Percentiles rank a stretch among this genome's conserved stretches.
Conservation (phyloP, 129 eudicot genomes). For the Lactuca sativa region DNA sequence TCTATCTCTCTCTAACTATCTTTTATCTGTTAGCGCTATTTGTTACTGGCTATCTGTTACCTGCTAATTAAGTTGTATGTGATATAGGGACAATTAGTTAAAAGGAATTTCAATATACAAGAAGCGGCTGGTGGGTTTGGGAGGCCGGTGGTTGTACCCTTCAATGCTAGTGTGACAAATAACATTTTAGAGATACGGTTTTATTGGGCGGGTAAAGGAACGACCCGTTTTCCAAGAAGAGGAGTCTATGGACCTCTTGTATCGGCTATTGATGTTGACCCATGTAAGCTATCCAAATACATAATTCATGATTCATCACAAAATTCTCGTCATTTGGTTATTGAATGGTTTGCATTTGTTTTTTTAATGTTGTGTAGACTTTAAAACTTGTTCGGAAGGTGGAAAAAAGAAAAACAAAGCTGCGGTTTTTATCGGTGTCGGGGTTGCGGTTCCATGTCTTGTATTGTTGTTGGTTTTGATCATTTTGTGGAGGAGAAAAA, state of each 20-base stretch:
- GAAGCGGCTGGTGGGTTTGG: conserved; percentile 58
- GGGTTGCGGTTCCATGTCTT: conserved; percentile 37
- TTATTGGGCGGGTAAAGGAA: conserved; percentile 89
- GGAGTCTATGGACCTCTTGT: conserved; percentile 91
- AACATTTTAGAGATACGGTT: conserved; percentile 74
- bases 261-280: conserved; percentile 79
- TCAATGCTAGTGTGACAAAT: conserved; percentile 50
- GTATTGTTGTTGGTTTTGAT: conserved; percentile 28
- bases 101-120: conserved; percentile 62
- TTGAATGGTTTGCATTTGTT: too few species aligned
- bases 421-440: conserved; percentile 42
- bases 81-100: conserved; percentile 54
- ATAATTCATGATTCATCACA: background rate
- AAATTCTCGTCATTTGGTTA: background rate
- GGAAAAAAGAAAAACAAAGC: conserved; percentile 33
- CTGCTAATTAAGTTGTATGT: conserved; percentile 6
- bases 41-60: too few species aligned
- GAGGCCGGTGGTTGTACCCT: conserved; percentile 42
- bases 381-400: conserved; percentile 44
- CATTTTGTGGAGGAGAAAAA: conserved; percentile 57
- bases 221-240: conserved; percentile 71
- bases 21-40: too few species aligned
- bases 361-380: conserved; percentile 33
- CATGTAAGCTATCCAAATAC: conserved; percentile 43
- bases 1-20: background rate